Evolutionary conservation across 2,329 filamentous ascomycete genomes (phyloP), one percentile per base, ranked within the genome.

Genomic region (Orbilia brochopaga): DNA sequence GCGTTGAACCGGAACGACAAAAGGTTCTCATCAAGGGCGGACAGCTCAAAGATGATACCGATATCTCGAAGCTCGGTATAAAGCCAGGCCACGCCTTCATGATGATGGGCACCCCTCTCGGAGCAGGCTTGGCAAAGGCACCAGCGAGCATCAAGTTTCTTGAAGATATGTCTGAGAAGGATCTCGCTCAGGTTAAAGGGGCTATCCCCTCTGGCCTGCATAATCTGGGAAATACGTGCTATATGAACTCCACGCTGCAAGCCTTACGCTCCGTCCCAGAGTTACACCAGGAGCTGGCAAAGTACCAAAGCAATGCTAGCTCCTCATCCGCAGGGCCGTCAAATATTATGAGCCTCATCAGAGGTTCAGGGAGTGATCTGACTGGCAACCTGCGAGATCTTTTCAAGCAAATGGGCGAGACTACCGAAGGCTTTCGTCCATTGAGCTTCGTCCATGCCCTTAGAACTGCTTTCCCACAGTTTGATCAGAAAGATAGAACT

Each of bases 191-290:
- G 79, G 86, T 89, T 78, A 89, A 88, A 69, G 92, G 91, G 67
- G 92, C 92, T 53, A 93, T 85, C 51, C 94, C 95, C 1, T 90
- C 92, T 64, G 94, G 94, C 52, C 82, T 99, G 73, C 85, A 90
- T 79, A 99, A 99, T 78, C 83, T 97, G 73, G 94, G 95, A 76
- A 99, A 99, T 80, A 99, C 95, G 2, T 99, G 94, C 83, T 99
- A 99, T 79, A 87, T 97, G 78, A 99, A 99, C 83, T 94, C 94
- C 55, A 96, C 93, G 0, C 84, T 99, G n/a, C 95, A 99, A 80
- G 89, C 91, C 2, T 83, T 99, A 75, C 88, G 90, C 73, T 85
- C 89, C 59, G 91, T 99, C 69, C 94, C 94, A 7, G 94, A 99
- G 81, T 86, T 99, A 37, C 91, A 96, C 78, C 84, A 90, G 37